Conservation (phyloP, 1,139 yeast species). For the Martiniozyma asiatica region DNA sequence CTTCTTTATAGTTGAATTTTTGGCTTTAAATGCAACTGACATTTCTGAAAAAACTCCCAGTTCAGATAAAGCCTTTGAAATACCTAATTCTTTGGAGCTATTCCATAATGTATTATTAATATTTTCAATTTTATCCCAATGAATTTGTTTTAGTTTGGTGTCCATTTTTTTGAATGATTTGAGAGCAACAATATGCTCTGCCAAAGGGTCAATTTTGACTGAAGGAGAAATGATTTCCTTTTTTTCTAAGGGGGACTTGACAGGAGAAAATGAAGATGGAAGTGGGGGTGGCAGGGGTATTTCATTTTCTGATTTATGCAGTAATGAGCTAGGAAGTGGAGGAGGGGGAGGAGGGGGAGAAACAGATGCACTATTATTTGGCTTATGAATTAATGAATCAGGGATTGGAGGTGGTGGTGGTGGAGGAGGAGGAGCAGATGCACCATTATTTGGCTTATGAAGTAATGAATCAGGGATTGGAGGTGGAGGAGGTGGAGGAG, state of each 20-base stretch:
- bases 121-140: constrained; percentile 77
- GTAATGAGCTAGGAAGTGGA: constrained; percentile 7
- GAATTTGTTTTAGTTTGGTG: constrained; percentile 75
- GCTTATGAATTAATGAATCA: constrained; percentile 5
- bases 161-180: constrained; percentile 34
- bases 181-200: constrained; percentile 9
- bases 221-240: constrained; percentile 7
- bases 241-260: too few relatives aligned
- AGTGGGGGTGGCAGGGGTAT: constrained; percentile 4
- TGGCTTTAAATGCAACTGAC: constrained; percentile 65
- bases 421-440: constrained; percentile 5
- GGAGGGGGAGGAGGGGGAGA: constrained; percentile 21
- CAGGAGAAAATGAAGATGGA: constrained; percentile 5
- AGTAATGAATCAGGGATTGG: constrained; percentile 6
- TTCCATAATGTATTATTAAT: constrained; percentile 77
- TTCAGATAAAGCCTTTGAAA: constrained; percentile 70
- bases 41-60: too few relatives aligned
- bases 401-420: constrained; percentile 7
- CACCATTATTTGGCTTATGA: background rate
- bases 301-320: too few relatives aligned
- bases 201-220: constrained; percentile 3
- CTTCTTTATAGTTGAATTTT: constrained; percentile 24
- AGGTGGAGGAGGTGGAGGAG: constrained; percentile 9
- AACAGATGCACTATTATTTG: constrained; percentile 9
- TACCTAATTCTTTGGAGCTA: constrained; percentile 49